A percentile compares a stretch with the other conserved stretches of the same genome.
phyloP scores from a whole-genome alignment of 345 rosid species.

The Nephelium lappaceum region DNA sequence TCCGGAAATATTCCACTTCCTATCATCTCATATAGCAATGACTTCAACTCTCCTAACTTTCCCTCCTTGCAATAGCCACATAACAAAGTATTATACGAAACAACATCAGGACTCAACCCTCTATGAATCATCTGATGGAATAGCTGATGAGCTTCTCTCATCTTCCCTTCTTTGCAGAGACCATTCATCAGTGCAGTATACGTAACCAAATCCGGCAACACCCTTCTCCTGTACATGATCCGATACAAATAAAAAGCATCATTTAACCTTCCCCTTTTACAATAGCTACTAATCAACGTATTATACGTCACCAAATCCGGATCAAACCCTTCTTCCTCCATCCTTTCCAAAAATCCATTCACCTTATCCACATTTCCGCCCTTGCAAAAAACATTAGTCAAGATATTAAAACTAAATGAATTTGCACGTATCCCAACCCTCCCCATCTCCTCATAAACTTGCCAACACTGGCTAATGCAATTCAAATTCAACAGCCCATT shows the following conservation, averaged over 20 bases:
- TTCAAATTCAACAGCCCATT: constrained; percentile 67
- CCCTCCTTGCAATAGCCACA: constrained; percentile 75
- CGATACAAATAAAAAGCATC: constrained; percentile 80
- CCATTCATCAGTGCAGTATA: constrained; percentile 75
- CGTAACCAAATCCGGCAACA: constrained; percentile 79
- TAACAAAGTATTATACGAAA: constrained; percentile 75
- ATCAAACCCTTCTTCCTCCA: constrained; percentile 97
- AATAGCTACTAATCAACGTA: constrained; percentile 75
- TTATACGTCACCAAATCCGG: constrained; percentile 91
- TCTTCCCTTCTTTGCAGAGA: constrained; percentile 78
- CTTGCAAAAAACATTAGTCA: constrained; percentile 69
- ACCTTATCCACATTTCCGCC: constrained; percentile 50
- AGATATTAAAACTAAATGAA: constrained; percentile 71
- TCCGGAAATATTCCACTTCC: constrained; percentile 62
- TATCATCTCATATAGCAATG: constrained; percentile 67
- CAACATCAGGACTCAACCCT: constrained; percentile 65
- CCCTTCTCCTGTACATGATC: constrained; percentile 71
- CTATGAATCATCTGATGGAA: constrained; percentile 69
- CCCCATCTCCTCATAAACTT: constrained; percentile 69
- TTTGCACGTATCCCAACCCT: constrained; percentile 62
- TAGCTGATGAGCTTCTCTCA: constrained; percentile 82
- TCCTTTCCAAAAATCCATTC: constrained; percentile 77
- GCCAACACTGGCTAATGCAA: constrained; percentile 61
- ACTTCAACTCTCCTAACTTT: constrained; percentile 58
- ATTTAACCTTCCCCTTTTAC: constrained; percentile 63